Conservation (phyloP, 208 protist genomes). For the Naegleria lovaniensis region DNA sequence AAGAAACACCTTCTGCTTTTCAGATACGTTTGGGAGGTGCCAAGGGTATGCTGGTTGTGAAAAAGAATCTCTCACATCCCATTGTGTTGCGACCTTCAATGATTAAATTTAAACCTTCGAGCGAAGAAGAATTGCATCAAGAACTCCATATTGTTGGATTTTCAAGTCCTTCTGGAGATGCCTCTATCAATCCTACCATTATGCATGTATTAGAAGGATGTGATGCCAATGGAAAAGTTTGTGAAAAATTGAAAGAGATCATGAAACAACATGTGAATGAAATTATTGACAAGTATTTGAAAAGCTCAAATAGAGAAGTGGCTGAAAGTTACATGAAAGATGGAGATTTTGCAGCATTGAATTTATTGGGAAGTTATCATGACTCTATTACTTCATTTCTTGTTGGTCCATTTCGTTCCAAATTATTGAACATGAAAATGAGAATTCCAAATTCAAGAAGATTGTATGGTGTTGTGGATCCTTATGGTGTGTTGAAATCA, state of each 20-base stretch:
- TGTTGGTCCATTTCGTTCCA: neutral
- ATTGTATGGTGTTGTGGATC: neutral
- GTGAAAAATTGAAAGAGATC: neutral
- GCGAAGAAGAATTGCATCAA: neutral
- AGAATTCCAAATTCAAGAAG: neutral
- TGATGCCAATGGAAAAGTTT: neutral
- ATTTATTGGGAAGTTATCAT: neutral
- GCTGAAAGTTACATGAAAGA: neutral
- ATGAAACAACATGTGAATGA: neutral
- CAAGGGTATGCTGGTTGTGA: neutral
- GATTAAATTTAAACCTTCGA: neutral
- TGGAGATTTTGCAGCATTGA: neutral
- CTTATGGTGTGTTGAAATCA: neutral
- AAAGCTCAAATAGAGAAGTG: neutral
- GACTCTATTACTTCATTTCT: neutral
- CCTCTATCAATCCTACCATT: neutral
- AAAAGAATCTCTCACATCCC: neutral
- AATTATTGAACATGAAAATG: neutral
- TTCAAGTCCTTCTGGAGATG: neutral
- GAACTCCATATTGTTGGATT: neutral
- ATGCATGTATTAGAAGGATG: neutral
- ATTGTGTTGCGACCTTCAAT: neutral
- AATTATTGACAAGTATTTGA: neutral
- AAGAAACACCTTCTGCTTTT: neutral
- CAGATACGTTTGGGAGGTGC: neutral